phyloP scores from a whole-genome alignment of 148 eudicot genomes.

The Silene uniflora region DNA sequence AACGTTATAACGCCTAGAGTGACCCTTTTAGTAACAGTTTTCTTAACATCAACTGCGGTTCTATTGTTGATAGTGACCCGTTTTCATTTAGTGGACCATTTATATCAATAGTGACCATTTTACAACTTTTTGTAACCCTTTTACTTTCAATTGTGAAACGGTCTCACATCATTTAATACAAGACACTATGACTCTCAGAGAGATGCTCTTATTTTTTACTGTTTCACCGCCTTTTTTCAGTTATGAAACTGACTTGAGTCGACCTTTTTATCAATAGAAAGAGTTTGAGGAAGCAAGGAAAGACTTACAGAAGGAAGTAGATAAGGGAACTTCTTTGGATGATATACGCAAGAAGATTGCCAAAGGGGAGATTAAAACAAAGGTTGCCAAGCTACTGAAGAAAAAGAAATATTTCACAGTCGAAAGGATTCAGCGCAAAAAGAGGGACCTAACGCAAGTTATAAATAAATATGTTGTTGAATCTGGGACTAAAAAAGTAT shows the following conservation, averaged over 20 bases:
- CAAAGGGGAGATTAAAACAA: conserved; percentile 71
- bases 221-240: neutral
- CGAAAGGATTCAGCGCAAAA: conserved; percentile 74
- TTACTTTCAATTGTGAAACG: too few species aligned
- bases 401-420: conserved; percentile 36
- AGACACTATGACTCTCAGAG: too few species aligned
- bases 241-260: conserved; percentile 11
- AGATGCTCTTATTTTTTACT: neutral
- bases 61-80: too few species aligned
- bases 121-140: too few species aligned
- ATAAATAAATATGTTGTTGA: conserved; percentile 44
- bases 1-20: too few species aligned
- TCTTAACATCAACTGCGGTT: too few species aligned
- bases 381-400: conserved; percentile 56
- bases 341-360: conserved; percentile 60
- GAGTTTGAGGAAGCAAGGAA: conserved; percentile 90
- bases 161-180: too few species aligned
- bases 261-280: conserved; percentile 38
- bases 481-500: conserved; percentile 27
- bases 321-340: conserved; percentile 61
- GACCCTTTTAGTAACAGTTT: too few species aligned
- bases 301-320: conserved; percentile 71
- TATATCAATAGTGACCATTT: too few species aligned
- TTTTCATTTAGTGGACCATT: too few species aligned
- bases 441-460: conserved; percentile 64